These are phyloP conservation scores for Isoetes engelmannii DNA, from an alignment of 83 land plant species.

Conservation along the genomic window DNA sequence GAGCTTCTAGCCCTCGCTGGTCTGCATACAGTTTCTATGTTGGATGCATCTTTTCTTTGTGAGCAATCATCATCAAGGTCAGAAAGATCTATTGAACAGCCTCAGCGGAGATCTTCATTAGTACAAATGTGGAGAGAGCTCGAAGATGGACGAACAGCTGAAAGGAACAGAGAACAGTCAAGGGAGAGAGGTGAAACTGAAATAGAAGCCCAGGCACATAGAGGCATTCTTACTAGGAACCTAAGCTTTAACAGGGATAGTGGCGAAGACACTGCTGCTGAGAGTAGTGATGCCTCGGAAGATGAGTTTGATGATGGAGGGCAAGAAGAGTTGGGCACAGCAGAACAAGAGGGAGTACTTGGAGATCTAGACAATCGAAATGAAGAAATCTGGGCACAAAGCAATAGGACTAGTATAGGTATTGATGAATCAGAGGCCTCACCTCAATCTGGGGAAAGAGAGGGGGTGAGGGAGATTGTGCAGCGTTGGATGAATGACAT, in stretches of 20 bases:
- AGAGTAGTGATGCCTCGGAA: neutral
- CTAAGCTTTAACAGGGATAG: slow-evolving; percentile 1
- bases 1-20: slow-evolving; percentile 90
- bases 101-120: slow-evolving; percentile 51
- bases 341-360: slow-evolving; percentile 40
- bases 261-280: neutral
- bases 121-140: slow-evolving; percentile 88
- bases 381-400: slow-evolving; percentile 26
- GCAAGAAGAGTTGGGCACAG: neutral
- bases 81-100: slow-evolving; percentile 42
- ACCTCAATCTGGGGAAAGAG: slow-evolving; percentile 46
- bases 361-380: slow-evolving; percentile 33
- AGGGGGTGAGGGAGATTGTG: slow-evolving; percentile 82
- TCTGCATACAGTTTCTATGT: slow-evolving; percentile 77
- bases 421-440: slow-evolving; percentile 26
- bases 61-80: slow-evolving; percentile 28
- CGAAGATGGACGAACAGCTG: slow-evolving; percentile 48
- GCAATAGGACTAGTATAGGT: slow-evolving; percentile 51
- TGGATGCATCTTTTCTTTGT: slow-evolving; percentile 77
- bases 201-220: neutral
- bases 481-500: slow-evolving; percentile 64
- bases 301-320: neutral
- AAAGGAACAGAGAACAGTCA: slow-evolving; percentile 26
- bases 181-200: slow-evolving; percentile 2
- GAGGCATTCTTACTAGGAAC: neutral